Evolutionary conservation across 768 basidiomycete genomes (phyloP), one percentile per base, ranked within the genome.

Genomic region (Phaeotremella skinneri): DNA sequence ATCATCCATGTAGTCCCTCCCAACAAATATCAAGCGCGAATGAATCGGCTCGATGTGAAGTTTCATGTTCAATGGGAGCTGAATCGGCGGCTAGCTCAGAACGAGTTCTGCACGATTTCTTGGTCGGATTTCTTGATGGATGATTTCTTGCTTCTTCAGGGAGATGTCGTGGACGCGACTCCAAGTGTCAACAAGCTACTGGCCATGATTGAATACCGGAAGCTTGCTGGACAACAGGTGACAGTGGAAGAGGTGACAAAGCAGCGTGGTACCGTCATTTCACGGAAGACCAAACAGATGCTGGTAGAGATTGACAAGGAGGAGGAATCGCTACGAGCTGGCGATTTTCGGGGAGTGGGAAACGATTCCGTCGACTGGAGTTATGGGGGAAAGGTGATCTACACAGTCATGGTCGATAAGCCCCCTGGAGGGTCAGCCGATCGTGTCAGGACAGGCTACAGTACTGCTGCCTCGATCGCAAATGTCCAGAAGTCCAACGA

Each of bases 21-120:
- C 4, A 49, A 43, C 29, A 31, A 23, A 3, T 70, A 70, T 32
- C 65, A 62, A 48, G 52, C 49, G 2, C 21, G 49, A 11, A 25
- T 63, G 0, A 55, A 63, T 47, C 52, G 55, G 21, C 34, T 49
- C 9, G 60, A 56, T 29, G 31, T 72, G 25, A 53, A 43, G 20
- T 69, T 62, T 39, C 60, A 63, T 27, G 56, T 65, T n/a, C 70
- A 67, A 58, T 69, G 66, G 67, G 63, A 69, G 31, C 41, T 69
- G 13, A 54, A 66, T 14, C 9, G 58, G 20, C 49, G 41, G 20
- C 27, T 71, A 9, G 45, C 27, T 2, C 47, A 54, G 27, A 30
- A 56, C 25, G 20, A 31, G 0, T n/a, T n/a, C n/a, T n/a, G n/a
- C n/a, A 32, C 39, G 5, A 23, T 56, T 1, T 32, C 34, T 2